A percentile compares a stretch with the other conserved stretches of the same genome.
phyloP scores from a whole-genome alignment of 768 basidiomycete species.

The Pleurotus platypus region DNA sequence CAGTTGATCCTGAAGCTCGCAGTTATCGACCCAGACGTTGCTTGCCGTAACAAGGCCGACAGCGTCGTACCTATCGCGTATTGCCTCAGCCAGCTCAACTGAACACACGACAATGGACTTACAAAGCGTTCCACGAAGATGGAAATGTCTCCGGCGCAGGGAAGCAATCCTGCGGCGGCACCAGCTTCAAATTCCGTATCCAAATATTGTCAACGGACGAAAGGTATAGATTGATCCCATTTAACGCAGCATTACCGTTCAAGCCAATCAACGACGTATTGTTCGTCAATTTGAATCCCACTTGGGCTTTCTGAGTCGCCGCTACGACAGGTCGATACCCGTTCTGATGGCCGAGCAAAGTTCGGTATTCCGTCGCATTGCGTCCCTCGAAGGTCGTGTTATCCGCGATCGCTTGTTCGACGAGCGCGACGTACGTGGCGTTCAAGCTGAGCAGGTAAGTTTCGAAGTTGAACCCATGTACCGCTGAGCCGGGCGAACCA shows the following conservation, averaged over 20 bases:
- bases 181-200: constrained; percentile 15
- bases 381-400: constrained; percentile 15
- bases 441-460: constrained; percentile 14
- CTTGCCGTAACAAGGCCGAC: constrained; percentile 12
- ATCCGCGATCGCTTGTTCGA: constrained; percentile 10
- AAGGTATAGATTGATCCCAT: constrained; percentile 12
- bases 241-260: constrained; percentile 11
- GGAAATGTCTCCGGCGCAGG: constrained; percentile 15
- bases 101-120: neutral
- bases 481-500: constrained; percentile 9
- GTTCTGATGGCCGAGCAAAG: constrained; percentile 12
- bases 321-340: constrained; percentile 13
- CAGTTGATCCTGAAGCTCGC: constrained; percentile 13
- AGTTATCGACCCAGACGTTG: constrained; percentile 16
- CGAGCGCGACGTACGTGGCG: constrained; percentile 10
- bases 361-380: constrained; percentile 15
- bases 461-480: constrained; percentile 14
- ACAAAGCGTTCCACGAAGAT: constrained; percentile 15
- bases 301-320: constrained; percentile 14
- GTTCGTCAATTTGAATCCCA: constrained; percentile 12
- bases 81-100: neutral
- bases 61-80: constrained; percentile 11
- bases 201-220: constrained; percentile 12
- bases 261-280: constrained; percentile 14
- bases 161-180: constrained; percentile 14